These are phyloP conservation scores for Beauveria asiatica DNA, from an alignment of 2,329 filamentous ascomycete genomes.

Conservation along the genomic window DNA sequence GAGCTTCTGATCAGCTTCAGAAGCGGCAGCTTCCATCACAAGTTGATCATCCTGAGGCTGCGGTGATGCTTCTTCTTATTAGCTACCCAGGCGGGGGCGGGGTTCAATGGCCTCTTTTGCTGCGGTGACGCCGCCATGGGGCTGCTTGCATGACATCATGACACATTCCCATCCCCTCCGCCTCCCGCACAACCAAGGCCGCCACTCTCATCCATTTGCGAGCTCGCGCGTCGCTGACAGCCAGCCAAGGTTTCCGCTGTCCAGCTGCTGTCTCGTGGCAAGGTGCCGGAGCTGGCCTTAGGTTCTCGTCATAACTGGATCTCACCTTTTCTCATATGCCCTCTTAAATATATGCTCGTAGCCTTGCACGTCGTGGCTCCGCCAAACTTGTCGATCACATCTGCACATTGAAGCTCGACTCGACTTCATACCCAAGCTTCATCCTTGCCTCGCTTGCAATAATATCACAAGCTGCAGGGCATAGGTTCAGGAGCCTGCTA, in stretches of 20 bases:
- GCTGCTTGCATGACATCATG: conserved; percentile 26
- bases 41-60: no score
- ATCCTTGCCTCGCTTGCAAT: not conserved
- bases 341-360: conserved; percentile 3
- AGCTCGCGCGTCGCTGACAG: not conserved
- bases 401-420: conserved; percentile 6
- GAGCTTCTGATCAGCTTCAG: not conserved
- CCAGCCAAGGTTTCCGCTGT: not conserved
- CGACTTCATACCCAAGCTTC: not conserved
- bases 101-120: not conserved
- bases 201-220: not conserved
- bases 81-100: not conserved
- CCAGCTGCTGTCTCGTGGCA: not conserved
- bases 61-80: no score
- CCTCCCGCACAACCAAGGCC: conserved; percentile 5
- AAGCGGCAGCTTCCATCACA: not conserved
- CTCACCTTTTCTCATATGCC: not conserved
- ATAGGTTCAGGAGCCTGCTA: not conserved
- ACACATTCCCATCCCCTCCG: conserved; percentile 21
- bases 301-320: conserved; percentile 4
- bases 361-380: conserved; percentile 3
- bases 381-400: conserved; percentile 7
- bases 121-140: not conserved
- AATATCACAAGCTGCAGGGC: not conserved
- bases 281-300: not conserved